Evolutionary conservation across 352 stramenopile species (phyloP).

Genomic region (Globisporangium sylvaticum): DNA sequence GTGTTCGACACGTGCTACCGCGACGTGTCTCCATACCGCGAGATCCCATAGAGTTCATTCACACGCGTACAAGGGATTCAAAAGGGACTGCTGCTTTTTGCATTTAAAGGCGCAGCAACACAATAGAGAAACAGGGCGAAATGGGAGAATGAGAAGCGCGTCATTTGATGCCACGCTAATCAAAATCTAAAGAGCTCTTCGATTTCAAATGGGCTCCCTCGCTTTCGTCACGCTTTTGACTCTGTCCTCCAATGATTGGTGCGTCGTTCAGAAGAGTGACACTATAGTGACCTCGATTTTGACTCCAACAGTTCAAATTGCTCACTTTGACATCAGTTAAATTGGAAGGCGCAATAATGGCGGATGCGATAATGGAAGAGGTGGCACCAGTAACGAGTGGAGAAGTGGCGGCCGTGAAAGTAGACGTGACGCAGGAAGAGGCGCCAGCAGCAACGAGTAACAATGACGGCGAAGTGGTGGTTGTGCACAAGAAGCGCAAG

Average conservation of each 20-base stretch:
- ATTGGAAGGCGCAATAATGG: background rate
- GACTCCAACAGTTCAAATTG: background rate
- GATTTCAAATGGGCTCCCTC: background rate
- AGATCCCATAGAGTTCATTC: constrained; percentile 57
- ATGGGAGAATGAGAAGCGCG: background rate
- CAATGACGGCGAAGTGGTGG: background rate
- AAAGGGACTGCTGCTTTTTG: background rate
- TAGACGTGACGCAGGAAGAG: background rate
- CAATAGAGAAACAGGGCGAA: constrained; percentile 3
- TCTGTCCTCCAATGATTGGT: constrained; percentile 11
- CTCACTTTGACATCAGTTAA: background rate
- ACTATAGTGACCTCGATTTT: constrained; percentile 3
- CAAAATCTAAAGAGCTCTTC: background rate
- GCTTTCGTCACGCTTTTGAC: background rate
- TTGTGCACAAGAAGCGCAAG: constrained; percentile 52
- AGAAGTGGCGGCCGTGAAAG: background rate
- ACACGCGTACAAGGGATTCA: background rate
- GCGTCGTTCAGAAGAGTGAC: background rate
- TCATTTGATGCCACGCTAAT: background rate
- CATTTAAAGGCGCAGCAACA: background rate
- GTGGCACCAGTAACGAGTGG: background rate
- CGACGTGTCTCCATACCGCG: constrained; percentile 75
- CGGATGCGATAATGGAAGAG: constrained; percentile 9
- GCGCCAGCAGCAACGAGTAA: background rate
- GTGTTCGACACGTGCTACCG: constrained; percentile 85